Conservation (phyloP, 208 protist species). For the Strigomonas culicis region DNA sequence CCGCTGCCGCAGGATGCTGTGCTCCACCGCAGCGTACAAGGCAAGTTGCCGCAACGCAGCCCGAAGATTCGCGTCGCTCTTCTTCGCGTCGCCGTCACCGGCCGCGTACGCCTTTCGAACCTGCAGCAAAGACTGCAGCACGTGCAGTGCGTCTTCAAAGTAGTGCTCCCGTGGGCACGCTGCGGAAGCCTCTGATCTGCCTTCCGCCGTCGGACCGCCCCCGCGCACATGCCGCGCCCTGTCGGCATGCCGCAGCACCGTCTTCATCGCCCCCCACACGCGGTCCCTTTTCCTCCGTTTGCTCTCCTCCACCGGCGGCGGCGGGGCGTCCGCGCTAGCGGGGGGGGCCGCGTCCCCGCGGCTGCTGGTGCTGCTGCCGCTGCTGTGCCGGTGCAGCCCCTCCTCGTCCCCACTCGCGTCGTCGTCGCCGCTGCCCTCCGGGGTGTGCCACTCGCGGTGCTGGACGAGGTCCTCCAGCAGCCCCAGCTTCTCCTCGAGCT, state of each 20-base stretch:
- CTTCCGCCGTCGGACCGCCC: too few species aligned
- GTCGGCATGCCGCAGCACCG: not conserved
- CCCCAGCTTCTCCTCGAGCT: constrained; percentile 29
- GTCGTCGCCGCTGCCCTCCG: not conserved
- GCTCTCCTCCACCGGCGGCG: not conserved
- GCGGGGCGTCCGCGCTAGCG: too few species aligned
- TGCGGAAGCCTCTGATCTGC: not conserved
- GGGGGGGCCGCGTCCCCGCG: too few species aligned
- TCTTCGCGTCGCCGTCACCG: not conserved
- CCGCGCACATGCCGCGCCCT: not conserved
- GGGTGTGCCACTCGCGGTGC: not conserved
- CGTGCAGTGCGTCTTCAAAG: not conserved
- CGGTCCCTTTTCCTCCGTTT: not conserved
- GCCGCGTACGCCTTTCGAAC: not conserved
- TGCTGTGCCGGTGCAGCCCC: not conserved
- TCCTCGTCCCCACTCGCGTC: not conserved
- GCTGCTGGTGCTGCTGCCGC: not conserved
- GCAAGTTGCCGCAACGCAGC: not conserved
- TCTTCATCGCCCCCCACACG: not conserved
- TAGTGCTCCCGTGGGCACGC: not conserved
- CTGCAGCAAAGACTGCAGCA: not conserved
- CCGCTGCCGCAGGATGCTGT: not conserved
- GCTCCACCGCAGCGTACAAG: not conserved
- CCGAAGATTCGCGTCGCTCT: not conserved
- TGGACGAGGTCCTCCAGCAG: constrained; percentile 22